Evolutionary conservation across 805 yeast genomes (phyloP), one percentile per base, ranked within the genome.

Genomic region (Blastobotrys terrestris): DNA sequence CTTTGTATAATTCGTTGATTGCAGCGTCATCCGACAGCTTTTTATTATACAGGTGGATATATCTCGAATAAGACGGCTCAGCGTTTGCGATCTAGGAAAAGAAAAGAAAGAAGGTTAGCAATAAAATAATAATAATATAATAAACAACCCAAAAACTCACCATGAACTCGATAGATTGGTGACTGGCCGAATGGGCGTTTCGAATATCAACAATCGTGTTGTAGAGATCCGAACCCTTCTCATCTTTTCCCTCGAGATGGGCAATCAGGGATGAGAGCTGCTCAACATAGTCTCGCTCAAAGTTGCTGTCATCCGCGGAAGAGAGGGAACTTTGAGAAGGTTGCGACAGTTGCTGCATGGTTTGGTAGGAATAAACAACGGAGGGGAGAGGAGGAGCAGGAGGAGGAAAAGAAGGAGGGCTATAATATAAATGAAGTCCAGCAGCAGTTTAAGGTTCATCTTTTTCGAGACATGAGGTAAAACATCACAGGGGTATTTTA

Each of bases 1-100:
- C 35, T 19, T 50, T 50, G 49, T 26, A 44, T 3, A 45, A 45
- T 19, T 50, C 14, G 15, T 44, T 39, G n/a, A 45, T 21, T 11
- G 26, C 21, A 2, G 39, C 39, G n/a, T 35, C 43, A 26, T 50
- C 53, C 2, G 19, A 19, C 7, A 26, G 39, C 14, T 22, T 18
- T 31, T 39, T 31, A 20, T 26, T 18, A 16, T 31, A 50, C 39
- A 50, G 35, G 3, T 19, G 31, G 20, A 50, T 50, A 41, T 45
- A 50, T 14, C 35, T 15, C 6, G 44, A 15, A 20, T 47, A 47
- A 19, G 40, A 15, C n/a, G 50, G 39, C 8, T 31, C 44, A 2
- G 44, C 44, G n/a, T 45, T 45, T 18, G 45, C 45, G 14, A 43
- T 16, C 43, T 39, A 16, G n/a, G 7, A 6, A 39, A 39, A 35